Evolutionary conservation across 441 rosid genomes (phyloP).

Genomic region (Erysimum cheiri): DNA sequence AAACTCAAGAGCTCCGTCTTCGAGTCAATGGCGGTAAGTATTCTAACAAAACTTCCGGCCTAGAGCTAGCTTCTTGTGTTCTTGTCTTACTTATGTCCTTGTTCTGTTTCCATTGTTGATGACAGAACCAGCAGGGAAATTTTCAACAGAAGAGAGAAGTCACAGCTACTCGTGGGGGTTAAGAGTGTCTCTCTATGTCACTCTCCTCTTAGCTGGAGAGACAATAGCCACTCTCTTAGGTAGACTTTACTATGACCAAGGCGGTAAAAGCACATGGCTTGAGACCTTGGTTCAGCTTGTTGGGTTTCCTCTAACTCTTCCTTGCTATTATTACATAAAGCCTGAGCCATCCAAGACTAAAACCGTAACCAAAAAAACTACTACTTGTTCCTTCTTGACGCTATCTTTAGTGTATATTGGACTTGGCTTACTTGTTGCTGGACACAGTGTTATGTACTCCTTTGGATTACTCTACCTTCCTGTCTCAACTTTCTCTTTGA

Average conservation of each 20-base stretch:
- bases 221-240: conserved; percentile 49
- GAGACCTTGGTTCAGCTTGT: conserved; percentile 52
- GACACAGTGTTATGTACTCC: conserved; percentile 38
- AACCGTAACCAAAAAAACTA: neutral
- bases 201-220: conserved; percentile 41
- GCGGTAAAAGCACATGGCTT: conserved; percentile 64
- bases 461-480: conserved; percentile 48
- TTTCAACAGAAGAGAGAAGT: conserved; percentile 30
- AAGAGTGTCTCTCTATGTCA: conserved; percentile 43
- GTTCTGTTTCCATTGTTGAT: conserved; percentile 32
- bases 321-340: conserved; percentile 44
- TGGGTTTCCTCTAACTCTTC: conserved; percentile 54
- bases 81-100: conserved; percentile 11
- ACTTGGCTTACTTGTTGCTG: conserved; percentile 45
- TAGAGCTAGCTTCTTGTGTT: neutral
- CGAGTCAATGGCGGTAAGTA: conserved; percentile 31
- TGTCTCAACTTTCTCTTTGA: conserved; percentile 48
- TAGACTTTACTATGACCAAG: conserved; percentile 49
- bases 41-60: neutral
- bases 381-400: conserved; percentile 11
- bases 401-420: conserved; percentile 35
- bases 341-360: conserved; percentile 27
- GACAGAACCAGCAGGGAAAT: conserved; percentile 20
- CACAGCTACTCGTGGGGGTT: conserved; percentile 45
- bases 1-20: conserved; percentile 45